Percentiles rank a stretch among this genome's conserved stretches.
These are phyloP conservation scores for Botrytis aclada DNA, from an alignment of 2,329 filamentous ascomycete species.

Conservation along the genomic window DNA sequence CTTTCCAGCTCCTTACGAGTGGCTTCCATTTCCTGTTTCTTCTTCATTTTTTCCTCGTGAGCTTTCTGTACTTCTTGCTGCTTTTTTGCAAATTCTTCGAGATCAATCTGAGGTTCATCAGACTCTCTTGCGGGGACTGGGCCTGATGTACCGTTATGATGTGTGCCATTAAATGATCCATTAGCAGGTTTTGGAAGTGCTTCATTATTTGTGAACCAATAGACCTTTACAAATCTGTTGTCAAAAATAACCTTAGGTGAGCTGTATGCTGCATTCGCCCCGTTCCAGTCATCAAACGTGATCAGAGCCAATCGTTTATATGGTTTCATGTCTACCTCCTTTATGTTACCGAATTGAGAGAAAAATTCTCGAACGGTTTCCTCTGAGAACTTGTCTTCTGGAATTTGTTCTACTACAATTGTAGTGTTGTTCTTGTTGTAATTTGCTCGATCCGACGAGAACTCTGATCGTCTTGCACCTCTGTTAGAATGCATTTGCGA, in stretches of 20 bases:
- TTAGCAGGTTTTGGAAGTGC: constrained; percentile 35
- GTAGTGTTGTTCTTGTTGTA: constrained; percentile 61
- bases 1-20: constrained; percentile 63
- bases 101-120: constrained; percentile 55
- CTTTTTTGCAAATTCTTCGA: constrained; percentile 64
- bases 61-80: constrained; percentile 70
- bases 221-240: constrained; percentile 82
- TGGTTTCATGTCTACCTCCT: constrained; percentile 61
- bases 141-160: constrained; percentile 32
- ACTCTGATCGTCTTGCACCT: constrained; percentile 46
- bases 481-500: constrained; percentile 24
- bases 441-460: constrained; percentile 63
- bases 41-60: constrained; percentile 62
- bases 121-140: constrained; percentile 27
- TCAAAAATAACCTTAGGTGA: constrained; percentile 81
- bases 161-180: constrained; percentile 34
- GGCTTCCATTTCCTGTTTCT: constrained; percentile 60
- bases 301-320: constrained; percentile 67
- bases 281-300: constrained; percentile 62
- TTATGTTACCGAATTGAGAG: constrained; percentile 64
- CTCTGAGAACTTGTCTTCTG: constrained; percentile 66
- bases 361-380: constrained; percentile 67
- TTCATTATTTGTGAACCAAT: constrained; percentile 63
- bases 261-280: constrained; percentile 67
- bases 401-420: constrained; percentile 76